Conservation (phyloP, 2,329 filamentous ascomycete genomes). For the Calcarisporium arbuscula region DNA sequence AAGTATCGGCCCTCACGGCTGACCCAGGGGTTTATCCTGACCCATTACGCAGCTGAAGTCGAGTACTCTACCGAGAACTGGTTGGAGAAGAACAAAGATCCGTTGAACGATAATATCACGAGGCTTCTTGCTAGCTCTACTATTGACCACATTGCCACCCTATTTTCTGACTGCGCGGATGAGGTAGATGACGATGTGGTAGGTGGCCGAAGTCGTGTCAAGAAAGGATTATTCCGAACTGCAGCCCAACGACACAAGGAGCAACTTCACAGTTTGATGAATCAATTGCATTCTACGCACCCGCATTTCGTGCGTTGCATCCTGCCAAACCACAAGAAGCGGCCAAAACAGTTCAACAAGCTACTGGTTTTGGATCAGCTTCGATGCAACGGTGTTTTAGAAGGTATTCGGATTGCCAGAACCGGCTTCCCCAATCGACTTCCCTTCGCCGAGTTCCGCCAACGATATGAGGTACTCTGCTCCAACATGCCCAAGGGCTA, state of each 20-base stretch:
- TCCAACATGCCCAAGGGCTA: constrained; percentile 83
- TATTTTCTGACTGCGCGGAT: constrained; percentile 87
- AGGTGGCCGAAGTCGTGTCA: constrained; percentile 71
- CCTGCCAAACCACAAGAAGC: constrained; percentile 95
- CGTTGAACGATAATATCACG: constrained; percentile 94
- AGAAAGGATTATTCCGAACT: constrained; percentile 94
- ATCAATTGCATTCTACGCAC: constrained; percentile 88
- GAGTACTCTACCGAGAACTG: constrained; percentile 94
- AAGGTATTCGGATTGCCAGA: constrained; percentile 93
- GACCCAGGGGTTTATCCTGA: constrained; percentile 88
- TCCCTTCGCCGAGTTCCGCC: constrained; percentile 86
- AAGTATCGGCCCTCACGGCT: constrained; percentile 89
- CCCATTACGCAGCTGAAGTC: constrained; percentile 95
- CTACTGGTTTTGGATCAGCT: constrained; percentile 93
- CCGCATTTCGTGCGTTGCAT: constrained; percentile 98
- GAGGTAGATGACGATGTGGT: constrained; percentile 66
- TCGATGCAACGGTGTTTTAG: constrained; percentile 98
- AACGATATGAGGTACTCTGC: constrained; percentile 93
- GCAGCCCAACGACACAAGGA: constrained; percentile 97
- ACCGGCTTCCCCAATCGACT: constrained; percentile 95
- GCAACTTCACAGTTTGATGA: constrained; percentile 94
- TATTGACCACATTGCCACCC: constrained; percentile 72
- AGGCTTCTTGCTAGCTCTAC: constrained; percentile 75
- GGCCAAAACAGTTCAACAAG: constrained; percentile 85
- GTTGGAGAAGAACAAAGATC: constrained; percentile 99